Conservation (phyloP, 768 basidiomycete genomes). For the Suillus alpinus region DNA sequence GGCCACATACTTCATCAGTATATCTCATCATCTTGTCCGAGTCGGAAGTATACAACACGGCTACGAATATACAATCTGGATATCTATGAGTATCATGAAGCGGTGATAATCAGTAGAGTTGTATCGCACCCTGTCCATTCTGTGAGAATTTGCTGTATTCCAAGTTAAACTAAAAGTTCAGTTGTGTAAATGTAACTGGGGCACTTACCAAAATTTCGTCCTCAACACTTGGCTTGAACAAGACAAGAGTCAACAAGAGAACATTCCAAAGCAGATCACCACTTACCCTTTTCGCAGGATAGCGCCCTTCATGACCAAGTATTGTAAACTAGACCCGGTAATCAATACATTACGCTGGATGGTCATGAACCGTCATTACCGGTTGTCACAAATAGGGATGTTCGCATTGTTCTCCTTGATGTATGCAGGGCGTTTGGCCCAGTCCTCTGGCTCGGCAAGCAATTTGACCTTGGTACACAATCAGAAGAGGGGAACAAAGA, state of each 20-base stretch:
- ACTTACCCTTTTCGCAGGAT: conserved; percentile 82
- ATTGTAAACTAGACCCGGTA: conserved; percentile 62
- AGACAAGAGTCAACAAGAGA: conserved; percentile 14
- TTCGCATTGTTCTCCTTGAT: conserved; percentile 76
- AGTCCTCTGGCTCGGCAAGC: conserved; percentile 84
- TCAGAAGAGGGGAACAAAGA: background rate
- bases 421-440: conserved; percentile 81
- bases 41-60: conserved; percentile 78
- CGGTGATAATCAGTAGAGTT: conserved; percentile 4
- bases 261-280: background rate
- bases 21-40: conserved; percentile 76
- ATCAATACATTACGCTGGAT: background rate
- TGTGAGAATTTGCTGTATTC: conserved; percentile 68
- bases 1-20: conserved; percentile 61
- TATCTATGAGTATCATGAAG: conserved; percentile 10
- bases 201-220: conserved; percentile 73
- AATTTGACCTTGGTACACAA: conserved; percentile 64
- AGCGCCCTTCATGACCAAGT: conserved; percentile 83
- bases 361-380: conserved; percentile 37
- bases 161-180: conserved; percentile 10
- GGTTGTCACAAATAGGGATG: conserved; percentile 79
- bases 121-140: conserved; percentile 42
- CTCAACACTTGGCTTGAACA: conserved; percentile 67
- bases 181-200: conserved; percentile 1
- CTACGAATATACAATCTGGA: conserved; percentile 74